A percentile compares a stretch with the other conserved stretches of the same genome.
phyloP scores from a whole-genome alignment of 371 early-diverging fungal genomes.

The Syncephalastrum monosporum region DNA sequence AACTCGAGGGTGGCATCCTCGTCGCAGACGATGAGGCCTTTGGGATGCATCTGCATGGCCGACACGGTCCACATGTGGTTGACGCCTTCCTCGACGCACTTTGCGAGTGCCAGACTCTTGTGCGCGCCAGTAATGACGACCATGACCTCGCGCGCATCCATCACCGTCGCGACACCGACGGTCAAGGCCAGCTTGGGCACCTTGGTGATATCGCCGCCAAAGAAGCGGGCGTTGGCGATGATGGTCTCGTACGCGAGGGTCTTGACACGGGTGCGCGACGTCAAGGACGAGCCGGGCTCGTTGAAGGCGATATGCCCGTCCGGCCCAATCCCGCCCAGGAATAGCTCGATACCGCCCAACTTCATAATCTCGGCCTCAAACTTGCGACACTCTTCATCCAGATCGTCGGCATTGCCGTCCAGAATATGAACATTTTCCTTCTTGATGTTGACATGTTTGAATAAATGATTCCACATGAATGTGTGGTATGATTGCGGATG shows the following conservation, averaged over 20 bases:
- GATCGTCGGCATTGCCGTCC: constrained; percentile 77
- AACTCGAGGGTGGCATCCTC: constrained; percentile 88
- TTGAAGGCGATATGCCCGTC: constrained; percentile 91
- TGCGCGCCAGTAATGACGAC: constrained; percentile 87
- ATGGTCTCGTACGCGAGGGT: constrained; percentile 89
- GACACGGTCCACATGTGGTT: constrained; percentile 92
- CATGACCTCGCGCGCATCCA: constrained; percentile 84
- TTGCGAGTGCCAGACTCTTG: constrained; percentile 78
- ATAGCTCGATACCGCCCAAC: constrained; percentile 78
- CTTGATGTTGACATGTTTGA: constrained; percentile 78
- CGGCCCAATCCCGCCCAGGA: constrained; percentile 79
- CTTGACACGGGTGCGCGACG: constrained; percentile 82
- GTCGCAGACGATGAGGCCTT: constrained; percentile 82
- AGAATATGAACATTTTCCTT: constrained; percentile 82
- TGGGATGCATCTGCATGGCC: constrained; percentile 81
- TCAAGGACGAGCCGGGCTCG: constrained; percentile 85
- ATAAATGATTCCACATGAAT: constrained; percentile 85
- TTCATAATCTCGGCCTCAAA: constrained; percentile 76
- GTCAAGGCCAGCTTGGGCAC: constrained; percentile 87
- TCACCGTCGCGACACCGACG: constrained; percentile 83
- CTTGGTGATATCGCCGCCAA: constrained; percentile 80
- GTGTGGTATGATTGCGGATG: constrained; percentile 85
- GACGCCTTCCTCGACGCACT: constrained; percentile 82
- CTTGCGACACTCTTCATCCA: constrained; percentile 75
- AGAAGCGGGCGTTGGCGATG: constrained; percentile 85